phyloP scores from a whole-genome alignment of 2,329 filamentous ascomycete species.

The Trichoderma brevicompactum region DNA sequence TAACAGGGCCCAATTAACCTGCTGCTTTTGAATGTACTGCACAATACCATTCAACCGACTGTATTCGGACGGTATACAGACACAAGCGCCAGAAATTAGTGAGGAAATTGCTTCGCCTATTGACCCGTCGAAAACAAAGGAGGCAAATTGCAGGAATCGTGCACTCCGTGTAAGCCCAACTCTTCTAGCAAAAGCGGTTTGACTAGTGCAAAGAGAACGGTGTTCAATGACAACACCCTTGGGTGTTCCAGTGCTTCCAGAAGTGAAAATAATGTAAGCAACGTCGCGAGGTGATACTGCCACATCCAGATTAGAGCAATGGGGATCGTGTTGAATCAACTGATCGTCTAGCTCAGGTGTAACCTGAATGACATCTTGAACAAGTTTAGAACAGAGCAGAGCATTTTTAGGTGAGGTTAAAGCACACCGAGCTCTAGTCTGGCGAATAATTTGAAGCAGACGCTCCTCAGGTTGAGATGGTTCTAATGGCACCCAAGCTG shows the following conservation, averaged over 20 bases:
- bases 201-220: conserved; percentile 15
- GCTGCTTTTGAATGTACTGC: neutral
- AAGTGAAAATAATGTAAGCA: conserved; percentile 35
- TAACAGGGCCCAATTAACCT: conserved; percentile 3
- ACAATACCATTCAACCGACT: neutral
- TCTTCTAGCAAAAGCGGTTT: neutral
- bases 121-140: neutral
- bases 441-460: neutral
- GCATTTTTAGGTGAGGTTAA: neutral
- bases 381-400: neutral
- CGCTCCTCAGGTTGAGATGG: conserved; percentile 18
- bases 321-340: neutral
- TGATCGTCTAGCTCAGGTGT: neutral
- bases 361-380: conserved; percentile 1
- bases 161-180: neutral
- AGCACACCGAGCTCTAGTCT: neutral
- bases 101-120: neutral
- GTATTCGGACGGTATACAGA: neutral
- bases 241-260: conserved; percentile 10
- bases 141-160: neutral
- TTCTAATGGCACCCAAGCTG: conserved; percentile 29
- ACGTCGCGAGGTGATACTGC: neutral
- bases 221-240: conserved; percentile 36
- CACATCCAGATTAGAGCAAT: neutral
- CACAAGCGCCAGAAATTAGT: neutral